Percentiles rank a stretch among this genome's conserved stretches.
These are phyloP conservation scores for California macrophylla DNA, from an alignment of 441 rosid genomes.

Conservation along the genomic window DNA sequence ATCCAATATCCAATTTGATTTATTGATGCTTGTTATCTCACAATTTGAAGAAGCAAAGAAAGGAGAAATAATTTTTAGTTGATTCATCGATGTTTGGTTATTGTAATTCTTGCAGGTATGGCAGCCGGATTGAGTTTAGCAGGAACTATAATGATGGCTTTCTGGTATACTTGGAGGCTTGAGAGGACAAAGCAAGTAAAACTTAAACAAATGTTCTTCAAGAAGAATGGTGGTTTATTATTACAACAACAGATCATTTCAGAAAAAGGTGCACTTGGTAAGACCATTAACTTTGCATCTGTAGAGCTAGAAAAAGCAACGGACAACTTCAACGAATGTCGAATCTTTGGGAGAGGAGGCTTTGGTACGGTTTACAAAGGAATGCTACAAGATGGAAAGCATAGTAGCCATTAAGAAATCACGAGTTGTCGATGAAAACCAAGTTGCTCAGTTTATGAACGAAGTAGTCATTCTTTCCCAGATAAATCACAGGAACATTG, in stretches of 20 bases:
- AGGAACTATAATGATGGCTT: background rate
- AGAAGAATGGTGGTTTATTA: constrained; percentile 15
- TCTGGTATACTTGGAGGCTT: constrained; percentile 10
- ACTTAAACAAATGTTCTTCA: constrained; percentile 15
- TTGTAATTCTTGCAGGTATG: constrained; percentile 5
- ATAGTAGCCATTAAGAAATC: constrained; percentile 10
- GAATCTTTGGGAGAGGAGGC: constrained; percentile 17
- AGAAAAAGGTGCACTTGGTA: background rate
- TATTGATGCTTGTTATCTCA: too few relatives aligned
- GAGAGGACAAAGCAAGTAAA: constrained; percentile 4
- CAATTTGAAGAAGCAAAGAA: too few relatives aligned
- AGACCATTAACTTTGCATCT: constrained; percentile 7
- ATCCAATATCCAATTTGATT: too few relatives aligned
- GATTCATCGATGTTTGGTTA: too few relatives aligned
- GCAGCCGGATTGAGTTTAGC: background rate
- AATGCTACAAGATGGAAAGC: constrained; percentile 12
- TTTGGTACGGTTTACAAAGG: constrained; percentile 21
- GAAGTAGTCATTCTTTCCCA: constrained; percentile 19
- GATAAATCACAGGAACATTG: constrained; percentile 23
- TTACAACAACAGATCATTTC: constrained; percentile 16
- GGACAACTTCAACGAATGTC: constrained; percentile 17
- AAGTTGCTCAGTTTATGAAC: constrained; percentile 17
- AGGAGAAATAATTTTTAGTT: too few relatives aligned
- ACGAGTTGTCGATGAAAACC: constrained; percentile 15
- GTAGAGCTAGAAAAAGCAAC: constrained; percentile 21